Conservation (phyloP, 1,284 basidiomycete genomes). For the Pascua sp. region DNA sequence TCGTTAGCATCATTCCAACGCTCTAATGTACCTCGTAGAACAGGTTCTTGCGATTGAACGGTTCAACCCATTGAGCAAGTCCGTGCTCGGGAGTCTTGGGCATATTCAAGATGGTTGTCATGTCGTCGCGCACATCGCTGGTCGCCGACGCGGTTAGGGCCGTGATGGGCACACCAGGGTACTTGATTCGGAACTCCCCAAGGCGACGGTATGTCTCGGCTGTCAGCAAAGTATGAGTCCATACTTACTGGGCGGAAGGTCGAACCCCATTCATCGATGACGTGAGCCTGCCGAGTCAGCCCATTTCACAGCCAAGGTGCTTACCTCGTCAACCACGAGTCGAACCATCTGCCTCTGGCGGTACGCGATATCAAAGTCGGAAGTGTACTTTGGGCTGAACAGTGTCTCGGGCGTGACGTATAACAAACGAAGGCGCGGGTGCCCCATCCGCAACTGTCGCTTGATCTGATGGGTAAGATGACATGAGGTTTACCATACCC, state of each 20-base stretch:
- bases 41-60: conserved; percentile 74
- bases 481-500: conserved; percentile 6
- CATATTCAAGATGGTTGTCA: conserved; percentile 64
- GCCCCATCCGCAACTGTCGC: conserved; percentile 60
- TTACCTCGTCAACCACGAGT: conserved; percentile 75
- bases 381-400: conserved; percentile 57
- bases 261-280: conserved; percentile 86
- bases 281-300: conserved; percentile 61
- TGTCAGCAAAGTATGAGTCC: not conserved
- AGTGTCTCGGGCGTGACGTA: conserved; percentile 79
- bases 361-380: conserved; percentile 57
- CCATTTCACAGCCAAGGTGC: conserved; percentile 11
- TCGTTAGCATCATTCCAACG: not conserved
- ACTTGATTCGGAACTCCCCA: conserved; percentile 65
- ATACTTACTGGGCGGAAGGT: conserved; percentile 60
- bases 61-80: conserved; percentile 65
- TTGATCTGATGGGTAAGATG: conserved; percentile 54
- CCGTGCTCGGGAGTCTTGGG: conserved; percentile 41
- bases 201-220: conserved; percentile 64
- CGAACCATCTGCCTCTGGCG: conserved; percentile 60
- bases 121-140: conserved; percentile 66
- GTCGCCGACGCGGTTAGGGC: conserved; percentile 50
- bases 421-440: conserved; percentile 62
- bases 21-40: conserved; percentile 64
- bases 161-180: conserved; percentile 72